Evolutionary conservation across 129 eudicot species (phyloP).

Genomic region (Flaveria bidentis): DNA sequence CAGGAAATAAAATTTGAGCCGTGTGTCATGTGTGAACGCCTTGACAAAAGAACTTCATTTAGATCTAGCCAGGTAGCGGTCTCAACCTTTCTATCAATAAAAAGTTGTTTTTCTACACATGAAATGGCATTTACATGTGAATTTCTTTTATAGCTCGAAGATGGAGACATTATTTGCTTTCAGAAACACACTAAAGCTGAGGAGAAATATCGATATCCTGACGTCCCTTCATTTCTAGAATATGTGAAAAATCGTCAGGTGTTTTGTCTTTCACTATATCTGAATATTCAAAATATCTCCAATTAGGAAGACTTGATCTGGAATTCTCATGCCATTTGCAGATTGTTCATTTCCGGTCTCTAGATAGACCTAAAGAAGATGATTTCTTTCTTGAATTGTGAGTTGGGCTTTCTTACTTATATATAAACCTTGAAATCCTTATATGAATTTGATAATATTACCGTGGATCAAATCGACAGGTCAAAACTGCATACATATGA

Average conservation of each 20-base stretch:
- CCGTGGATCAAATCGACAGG: constrained; percentile 38
- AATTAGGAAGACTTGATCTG: not conserved
- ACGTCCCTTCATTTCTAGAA: constrained; percentile 81
- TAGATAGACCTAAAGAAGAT: constrained; percentile 92
- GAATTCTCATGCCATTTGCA: constrained; percentile 23
- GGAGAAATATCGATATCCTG: constrained; percentile 57
- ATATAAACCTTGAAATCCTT: constrained; percentile 2
- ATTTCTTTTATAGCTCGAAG: constrained; percentile 56
- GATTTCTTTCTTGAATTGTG: constrained; percentile 87
- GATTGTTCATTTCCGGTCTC: constrained; percentile 81
- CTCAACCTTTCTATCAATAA: constrained; percentile 15
- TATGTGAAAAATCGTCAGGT: constrained; percentile 91
- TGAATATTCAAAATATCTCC: not conserved
- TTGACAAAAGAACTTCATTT: constrained; percentile 72
- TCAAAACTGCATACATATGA: constrained; percentile 80
- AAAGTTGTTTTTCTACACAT: not conserved
- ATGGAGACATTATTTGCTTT: constrained; percentile 92
- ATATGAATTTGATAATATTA: not conserved
- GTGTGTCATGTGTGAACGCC: constrained; percentile 86
- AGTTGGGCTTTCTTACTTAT: constrained; percentile 26
- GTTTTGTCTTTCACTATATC: not conserved
- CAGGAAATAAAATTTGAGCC: constrained; percentile 99
- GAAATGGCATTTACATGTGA: not conserved
- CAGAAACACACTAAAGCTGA: constrained; percentile 63
- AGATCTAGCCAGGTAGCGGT: constrained; percentile 74